Conservation (phyloP, 257 asterid genomes). For the Solanum chaucha region DNA sequence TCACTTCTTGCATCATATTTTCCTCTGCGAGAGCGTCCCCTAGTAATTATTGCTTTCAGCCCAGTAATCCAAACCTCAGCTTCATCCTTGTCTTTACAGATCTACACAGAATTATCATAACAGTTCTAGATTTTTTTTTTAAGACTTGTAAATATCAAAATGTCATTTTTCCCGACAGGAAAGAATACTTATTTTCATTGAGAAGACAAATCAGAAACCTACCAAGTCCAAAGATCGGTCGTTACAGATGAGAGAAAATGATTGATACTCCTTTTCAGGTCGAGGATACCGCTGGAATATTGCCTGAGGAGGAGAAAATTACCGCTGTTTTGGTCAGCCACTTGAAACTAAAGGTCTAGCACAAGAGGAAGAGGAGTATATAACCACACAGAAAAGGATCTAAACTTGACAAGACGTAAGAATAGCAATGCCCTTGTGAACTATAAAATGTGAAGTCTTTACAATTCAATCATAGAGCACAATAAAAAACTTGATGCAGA, state of each 20-base stretch:
- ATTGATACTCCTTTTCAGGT: slow-evolving; percentile 95
- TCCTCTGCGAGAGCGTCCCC: slow-evolving; percentile 33
- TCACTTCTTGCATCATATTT: slow-evolving; percentile 44
- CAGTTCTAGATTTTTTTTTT: neutral
- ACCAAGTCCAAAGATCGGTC: slow-evolving; percentile 93
- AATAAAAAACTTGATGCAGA: neutral
- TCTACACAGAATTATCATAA: slow-evolving; percentile 24
- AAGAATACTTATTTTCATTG: neutral
- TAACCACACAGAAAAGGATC: neutral
- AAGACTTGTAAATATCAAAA: neutral
- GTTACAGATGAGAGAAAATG: slow-evolving; percentile 72
- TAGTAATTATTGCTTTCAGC: slow-evolving; percentile 63
- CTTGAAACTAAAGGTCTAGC: neutral
- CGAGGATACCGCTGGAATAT: slow-evolving; percentile 86
- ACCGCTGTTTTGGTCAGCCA: slow-evolving; percentile 5
- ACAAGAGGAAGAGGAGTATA: neutral
- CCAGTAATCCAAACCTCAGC: slow-evolving; percentile 92
- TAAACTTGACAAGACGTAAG: neutral
- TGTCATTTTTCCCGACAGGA: neutral
- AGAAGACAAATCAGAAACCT: slow-evolving; percentile 25
- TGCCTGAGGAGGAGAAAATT: slow-evolving; percentile 35
- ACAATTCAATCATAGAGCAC: neutral
- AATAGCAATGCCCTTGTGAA: neutral
- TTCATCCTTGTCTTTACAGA: slow-evolving; percentile 94
- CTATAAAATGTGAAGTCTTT: neutral